Base-by-base conservation (phyloP, 345 rosid genomes). In the Populus deltoides region DNA sequence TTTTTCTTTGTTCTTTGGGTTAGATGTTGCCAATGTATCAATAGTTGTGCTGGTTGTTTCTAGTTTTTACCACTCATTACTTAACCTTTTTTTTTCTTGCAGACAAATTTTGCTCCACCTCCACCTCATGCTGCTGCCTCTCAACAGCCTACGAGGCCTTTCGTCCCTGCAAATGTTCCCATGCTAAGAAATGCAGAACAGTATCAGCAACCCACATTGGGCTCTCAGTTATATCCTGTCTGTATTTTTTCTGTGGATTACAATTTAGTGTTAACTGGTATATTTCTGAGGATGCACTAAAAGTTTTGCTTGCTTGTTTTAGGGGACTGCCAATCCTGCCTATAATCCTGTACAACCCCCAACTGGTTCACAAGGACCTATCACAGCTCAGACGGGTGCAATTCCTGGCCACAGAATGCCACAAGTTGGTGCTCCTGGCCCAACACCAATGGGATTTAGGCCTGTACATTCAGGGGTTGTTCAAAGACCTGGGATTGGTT, bases 211-310 rank as follows among this genome's bases (percentile, higher is more conserved):
- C 77, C 93, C 65, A 87, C 92, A 57, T 78, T 86, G 86, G 89
- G 83, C 69, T 87, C 98, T 86, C 97, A 94, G 77, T 84, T 95
- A 67, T 92, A 94, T 86, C 89, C 93, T 1, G 98, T 97, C 78
- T 70, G 97, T 88, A 73, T 78, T 38, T 43, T 29, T 36, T 41
- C 53, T 38, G 22, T 72, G 49, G 38, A 18, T 36, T 74, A 80
- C n/a, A n/a, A 72, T 70, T 75, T 57, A 41, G 66, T 66, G 36
- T 45, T 38, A 24, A 27, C 70, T 61, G 12, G 66, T 62, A 66
- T 71, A 73, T 62, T 25, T 63, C 51, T 72, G 35, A 53, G 71
- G 24, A 65, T 72, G n/a, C 20, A 33, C 73, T 72, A 39, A 80
- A 62, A 24, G 31, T 39, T 31, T 75, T 80, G 68, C 29, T 69